A percentile compares a stretch with the other conserved stretches of the same genome.
Evolutionary conservation across 2,329 filamentous ascomycete species (phyloP).

Genomic region (Ophiostoma pallidulum): DNA sequence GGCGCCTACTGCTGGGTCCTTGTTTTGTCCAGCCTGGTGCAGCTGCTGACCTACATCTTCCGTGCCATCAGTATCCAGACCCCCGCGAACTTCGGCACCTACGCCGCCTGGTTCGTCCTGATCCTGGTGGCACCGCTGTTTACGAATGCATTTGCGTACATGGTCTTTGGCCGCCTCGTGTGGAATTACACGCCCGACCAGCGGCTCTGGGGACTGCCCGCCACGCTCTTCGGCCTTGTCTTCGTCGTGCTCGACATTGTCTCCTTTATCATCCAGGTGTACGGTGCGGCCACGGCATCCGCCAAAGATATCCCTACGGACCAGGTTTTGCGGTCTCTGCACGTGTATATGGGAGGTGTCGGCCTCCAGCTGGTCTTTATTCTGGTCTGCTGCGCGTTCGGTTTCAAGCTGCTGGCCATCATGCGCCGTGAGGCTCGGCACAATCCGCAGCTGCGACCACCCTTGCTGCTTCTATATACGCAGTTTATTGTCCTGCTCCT

Average conservation of each 20-base stretch:
- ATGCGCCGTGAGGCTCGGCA: slow-evolving; percentile 21
- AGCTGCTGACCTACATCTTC: slow-evolving; percentile 18
- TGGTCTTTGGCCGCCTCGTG: slow-evolving; percentile 33
- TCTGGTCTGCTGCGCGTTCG: slow-evolving; percentile 28
- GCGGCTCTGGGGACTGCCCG: slow-evolving; percentile 23
- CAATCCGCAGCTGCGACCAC: neutral
- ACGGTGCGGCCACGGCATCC: slow-evolving; percentile 25
- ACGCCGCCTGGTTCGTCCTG: slow-evolving; percentile 26
- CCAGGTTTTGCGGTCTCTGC: neutral
- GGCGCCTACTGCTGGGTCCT: slow-evolving; percentile 28
- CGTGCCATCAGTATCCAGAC: slow-evolving; percentile 30
- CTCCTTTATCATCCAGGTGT: slow-evolving; percentile 37
- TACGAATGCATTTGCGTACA: slow-evolving; percentile 37
- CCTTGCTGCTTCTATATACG: neutral
- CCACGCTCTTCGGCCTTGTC: slow-evolving; percentile 30
- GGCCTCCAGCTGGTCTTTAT: slow-evolving; percentile 23
- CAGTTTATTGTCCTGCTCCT: slow-evolving; percentile 10
- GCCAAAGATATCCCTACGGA: neutral
- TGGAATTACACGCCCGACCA: slow-evolving; percentile 29
- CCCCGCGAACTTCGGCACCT: slow-evolving; percentile 21
- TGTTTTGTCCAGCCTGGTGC: slow-evolving; percentile 30
- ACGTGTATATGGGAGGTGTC: slow-evolving; percentile 14
- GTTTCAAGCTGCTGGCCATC: slow-evolving; percentile 18
- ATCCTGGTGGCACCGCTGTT: slow-evolving; percentile 34
- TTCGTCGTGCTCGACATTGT: slow-evolving; percentile 40